Evolutionary conservation across 441 rosid species (phyloP), one percentile per base, ranked within the genome.

Genomic region (Erodium moschatum): DNA sequence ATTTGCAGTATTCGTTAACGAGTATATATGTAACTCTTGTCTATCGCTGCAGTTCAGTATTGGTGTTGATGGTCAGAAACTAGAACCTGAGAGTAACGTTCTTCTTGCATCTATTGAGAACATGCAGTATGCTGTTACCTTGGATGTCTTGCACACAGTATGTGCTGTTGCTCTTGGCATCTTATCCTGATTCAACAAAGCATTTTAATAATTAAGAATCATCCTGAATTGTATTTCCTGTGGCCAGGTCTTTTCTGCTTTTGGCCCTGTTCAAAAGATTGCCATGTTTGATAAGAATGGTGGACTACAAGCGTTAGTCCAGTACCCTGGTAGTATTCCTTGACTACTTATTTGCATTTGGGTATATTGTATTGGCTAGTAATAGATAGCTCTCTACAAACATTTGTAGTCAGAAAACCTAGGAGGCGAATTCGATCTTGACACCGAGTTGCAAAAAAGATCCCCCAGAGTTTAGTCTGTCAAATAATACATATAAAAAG

Each of bases 271-370:
- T 54, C 97, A 92, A 79, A 95, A 95, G 85, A 92, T 95, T 75
- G 98, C 98, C 19, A 95, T 95, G 99, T 95, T 95, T 73, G 98
- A 95, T 79, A 95, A 95, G 87, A 95, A 90, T 40, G 93, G 95
- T 33, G 96, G 97, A 61, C 82, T 95, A 64, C 98, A 92, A 81
- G 99, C 97, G 21, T 76, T 95, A 77, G 81, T 95, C 83, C 98
- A 95, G 74, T 95, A 87, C 75, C 89, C 90, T 75, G 98, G 99
- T 95, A 83, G 64, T 64, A 7, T 54, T 56, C 40, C 29, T 38
- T 68, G 64, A 38, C 61, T 68, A 10, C 13, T 33, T 33, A 33
- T 33, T 33, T 33, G 6, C 27, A 24, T 24, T 24, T 24, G 27
- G 27, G 27, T 24, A 24, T 24, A 24, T 24, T 33, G 4, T 3